Conservation (phyloP, 1,284 basidiomycete species). For the Apiotrichum laibachii region DNA sequence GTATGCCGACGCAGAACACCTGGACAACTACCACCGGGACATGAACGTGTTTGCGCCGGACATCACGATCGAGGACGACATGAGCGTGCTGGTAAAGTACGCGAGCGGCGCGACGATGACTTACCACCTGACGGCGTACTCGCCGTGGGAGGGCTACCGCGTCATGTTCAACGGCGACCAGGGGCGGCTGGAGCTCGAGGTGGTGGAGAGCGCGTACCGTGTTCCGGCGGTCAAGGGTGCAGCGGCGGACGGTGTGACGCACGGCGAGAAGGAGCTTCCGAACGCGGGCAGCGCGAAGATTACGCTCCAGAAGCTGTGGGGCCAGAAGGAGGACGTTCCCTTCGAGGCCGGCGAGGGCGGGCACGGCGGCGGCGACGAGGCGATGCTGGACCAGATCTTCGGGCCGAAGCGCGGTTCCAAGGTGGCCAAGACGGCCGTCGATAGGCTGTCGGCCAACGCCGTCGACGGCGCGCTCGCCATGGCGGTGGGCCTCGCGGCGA, state of each 20-base stretch:
- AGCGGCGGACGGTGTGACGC: conserved; percentile 33
- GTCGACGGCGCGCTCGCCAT: conserved; percentile 58
- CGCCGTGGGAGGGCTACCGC: conserved; percentile 56
- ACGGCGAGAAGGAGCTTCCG: conserved; percentile 55
- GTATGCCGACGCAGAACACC: conserved; percentile 53
- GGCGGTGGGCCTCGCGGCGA: conserved; percentile 58
- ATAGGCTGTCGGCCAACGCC: conserved; percentile 56
- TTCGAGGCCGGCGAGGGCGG: conserved; percentile 54
- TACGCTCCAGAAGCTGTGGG: conserved; percentile 56
- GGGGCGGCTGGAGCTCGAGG: conserved; percentile 59
- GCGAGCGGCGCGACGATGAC: conserved; percentile 58
- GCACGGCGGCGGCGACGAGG: conserved; percentile 59
- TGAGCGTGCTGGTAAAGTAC: conserved; percentile 58
- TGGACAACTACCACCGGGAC: conserved; percentile 54
- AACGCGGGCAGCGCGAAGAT: conserved; percentile 56
- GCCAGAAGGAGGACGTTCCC: conserved; percentile 53
- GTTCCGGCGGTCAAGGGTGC: conserved; percentile 26
- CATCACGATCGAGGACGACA: conserved; percentile 61
- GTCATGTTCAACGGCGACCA: conserved; percentile 60
- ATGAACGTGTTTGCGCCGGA: conserved; percentile 57
- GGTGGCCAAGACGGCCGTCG: conserved; percentile 54
- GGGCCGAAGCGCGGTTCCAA: conserved; percentile 54
- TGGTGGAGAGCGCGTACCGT: conserved; percentile 54
- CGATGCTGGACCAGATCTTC: conserved; percentile 58
- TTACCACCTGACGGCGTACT: conserved; percentile 55